A percentile compares a stretch with the other conserved stretches of the same genome.
Evolutionary conservation across 2,329 filamentous ascomycete genomes (phyloP).

Genomic region (Colletotrichum sublineola): DNA sequence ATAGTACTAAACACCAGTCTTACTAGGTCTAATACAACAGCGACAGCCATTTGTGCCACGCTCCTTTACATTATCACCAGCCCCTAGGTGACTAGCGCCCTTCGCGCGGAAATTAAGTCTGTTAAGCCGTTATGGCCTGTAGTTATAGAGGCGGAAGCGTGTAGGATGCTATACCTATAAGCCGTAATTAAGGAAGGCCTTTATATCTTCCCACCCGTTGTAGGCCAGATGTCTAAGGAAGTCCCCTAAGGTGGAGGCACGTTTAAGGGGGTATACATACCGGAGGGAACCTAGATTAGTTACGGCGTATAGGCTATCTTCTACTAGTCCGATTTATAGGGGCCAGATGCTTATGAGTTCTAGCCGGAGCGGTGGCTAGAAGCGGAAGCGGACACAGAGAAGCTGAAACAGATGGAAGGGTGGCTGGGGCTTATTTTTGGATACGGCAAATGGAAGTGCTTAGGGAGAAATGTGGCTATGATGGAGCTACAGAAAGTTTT

Average conservation of each 20-base stretch:
- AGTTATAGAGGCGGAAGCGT: slow-evolving; percentile 52
- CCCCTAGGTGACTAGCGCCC: slow-evolving; percentile 58
- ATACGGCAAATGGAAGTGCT: slow-evolving; percentile 55
- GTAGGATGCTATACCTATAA: slow-evolving; percentile 58
- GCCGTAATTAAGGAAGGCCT: slow-evolving; percentile 65
- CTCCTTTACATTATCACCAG: slow-evolving; percentile 66
- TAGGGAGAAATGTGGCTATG: slow-evolving; percentile 54
- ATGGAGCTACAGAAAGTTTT: slow-evolving; percentile 52
- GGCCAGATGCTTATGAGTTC: slow-evolving; percentile 27
- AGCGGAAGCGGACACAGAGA: slow-evolving; percentile 47
- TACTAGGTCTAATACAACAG: slow-evolving; percentile 70
- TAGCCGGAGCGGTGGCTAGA: slow-evolving; percentile 40
- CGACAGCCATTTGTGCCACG: slow-evolving; percentile 66
- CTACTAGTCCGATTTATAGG: slow-evolving; percentile 29
- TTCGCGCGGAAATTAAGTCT: slow-evolving; percentile 60
- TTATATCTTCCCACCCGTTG: slow-evolving; percentile 54
- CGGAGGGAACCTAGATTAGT: slow-evolving; percentile 50
- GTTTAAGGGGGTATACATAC: slow-evolving; percentile 51
- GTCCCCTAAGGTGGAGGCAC: slow-evolving; percentile 53
- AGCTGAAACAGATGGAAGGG: slow-evolving; percentile 51
- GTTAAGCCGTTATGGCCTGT: slow-evolving; percentile 23
- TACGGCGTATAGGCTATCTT: slow-evolving; percentile 54
- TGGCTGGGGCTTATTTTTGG: slow-evolving; percentile 56
- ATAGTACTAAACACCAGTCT: slow-evolving; percentile 49
- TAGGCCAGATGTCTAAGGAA: slow-evolving; percentile 54